Evolutionary conservation across 2,329 filamentous ascomycete genomes (phyloP).

Genomic region (Bipolaris bicolor): DNA sequence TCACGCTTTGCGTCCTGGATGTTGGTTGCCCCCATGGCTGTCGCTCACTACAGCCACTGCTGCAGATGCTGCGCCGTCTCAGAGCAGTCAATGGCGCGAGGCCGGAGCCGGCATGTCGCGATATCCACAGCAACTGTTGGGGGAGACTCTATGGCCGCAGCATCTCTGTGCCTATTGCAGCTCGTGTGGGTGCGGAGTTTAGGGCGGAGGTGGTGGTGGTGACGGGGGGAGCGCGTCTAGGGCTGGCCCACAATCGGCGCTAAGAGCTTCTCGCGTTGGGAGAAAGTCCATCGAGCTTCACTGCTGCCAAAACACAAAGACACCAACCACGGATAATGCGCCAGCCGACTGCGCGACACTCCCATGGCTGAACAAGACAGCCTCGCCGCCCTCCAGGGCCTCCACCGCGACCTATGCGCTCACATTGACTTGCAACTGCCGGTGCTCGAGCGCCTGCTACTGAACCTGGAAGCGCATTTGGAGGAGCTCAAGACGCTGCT

Average conservation of each 20-base stretch:
- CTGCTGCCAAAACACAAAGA: conserved; percentile 32
- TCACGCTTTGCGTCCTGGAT: conserved; percentile 47
- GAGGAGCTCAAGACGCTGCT: conserved; percentile 73
- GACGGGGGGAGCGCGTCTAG: conserved; percentile 15
- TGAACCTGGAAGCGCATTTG: conserved; percentile 69
- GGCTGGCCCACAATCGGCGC: conserved; percentile 11
- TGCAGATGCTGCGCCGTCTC: conserved; percentile 11
- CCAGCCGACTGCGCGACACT: conserved; percentile 26
- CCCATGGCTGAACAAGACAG: conserved; percentile 75
- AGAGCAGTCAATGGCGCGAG: conserved; percentile 1
- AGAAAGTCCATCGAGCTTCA: conserved; percentile 31
- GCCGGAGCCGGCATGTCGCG: not conserved
- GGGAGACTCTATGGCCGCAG: not conserved
- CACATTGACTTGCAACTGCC: conserved; percentile 74
- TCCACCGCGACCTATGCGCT: conserved; percentile 83
- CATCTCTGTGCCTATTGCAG: not conserved
- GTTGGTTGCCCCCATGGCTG: conserved; percentile 39
- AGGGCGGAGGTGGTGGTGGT: conserved; percentile 20
- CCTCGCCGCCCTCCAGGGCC: conserved; percentile 78
- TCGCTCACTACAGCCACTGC: conserved; percentile 8
- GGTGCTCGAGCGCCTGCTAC: conserved; percentile 71
- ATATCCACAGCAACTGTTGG: not conserved
- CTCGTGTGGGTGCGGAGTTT: conserved; percentile 23
- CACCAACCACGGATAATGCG: conserved; percentile 41
- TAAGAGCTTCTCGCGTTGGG: conserved; percentile 36